Conservation (phyloP, 2,329 filamentous ascomycete genomes). For the Sphaceloma murrayae region DNA sequence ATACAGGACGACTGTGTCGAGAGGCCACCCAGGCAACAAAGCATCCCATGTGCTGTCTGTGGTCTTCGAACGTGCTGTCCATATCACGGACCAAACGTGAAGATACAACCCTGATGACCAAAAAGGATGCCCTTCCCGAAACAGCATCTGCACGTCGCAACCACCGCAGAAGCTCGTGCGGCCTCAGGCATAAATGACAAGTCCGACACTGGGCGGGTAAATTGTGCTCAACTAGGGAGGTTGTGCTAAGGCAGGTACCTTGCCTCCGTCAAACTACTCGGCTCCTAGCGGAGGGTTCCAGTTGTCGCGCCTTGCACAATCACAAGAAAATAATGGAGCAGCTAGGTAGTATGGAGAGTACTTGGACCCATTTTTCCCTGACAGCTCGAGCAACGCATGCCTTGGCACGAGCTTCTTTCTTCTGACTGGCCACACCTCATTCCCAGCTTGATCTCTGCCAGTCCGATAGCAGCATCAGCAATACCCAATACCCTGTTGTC, state of each 20-base stretch:
- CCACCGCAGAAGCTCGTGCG: background rate
- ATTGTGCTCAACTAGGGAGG: constrained; percentile 7
- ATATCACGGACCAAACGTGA: too few species aligned
- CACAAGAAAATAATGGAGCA: too few species aligned
- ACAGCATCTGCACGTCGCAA: constrained; percentile 7
- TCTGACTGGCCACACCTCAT: constrained; percentile 1
- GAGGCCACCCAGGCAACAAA: too few species aligned
- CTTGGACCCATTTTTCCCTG: background rate
- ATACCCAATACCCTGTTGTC: constrained; percentile 2
- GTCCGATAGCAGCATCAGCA: constrained; percentile 2
- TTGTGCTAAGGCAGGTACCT: too few species aligned
- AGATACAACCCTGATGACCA: background rate
- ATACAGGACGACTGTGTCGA: too few species aligned
- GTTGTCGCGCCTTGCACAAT: too few species aligned
- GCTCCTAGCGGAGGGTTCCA: too few species aligned
- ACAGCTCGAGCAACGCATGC: background rate
- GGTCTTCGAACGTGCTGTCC: too few species aligned
- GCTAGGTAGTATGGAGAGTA: too few species aligned
- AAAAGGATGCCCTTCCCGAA: background rate
- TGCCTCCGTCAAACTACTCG: too few species aligned
- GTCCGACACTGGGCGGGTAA: constrained; percentile 3
- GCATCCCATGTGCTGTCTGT: too few species aligned
- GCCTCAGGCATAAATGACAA: constrained; percentile 12
- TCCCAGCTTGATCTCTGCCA: background rate
- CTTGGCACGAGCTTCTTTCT: background rate